A percentile compares a stretch with the other conserved stretches of the same genome.
Conservation (phyloP, 371 early-diverging fungal species). For the Mucor lusitanicus region DNA sequence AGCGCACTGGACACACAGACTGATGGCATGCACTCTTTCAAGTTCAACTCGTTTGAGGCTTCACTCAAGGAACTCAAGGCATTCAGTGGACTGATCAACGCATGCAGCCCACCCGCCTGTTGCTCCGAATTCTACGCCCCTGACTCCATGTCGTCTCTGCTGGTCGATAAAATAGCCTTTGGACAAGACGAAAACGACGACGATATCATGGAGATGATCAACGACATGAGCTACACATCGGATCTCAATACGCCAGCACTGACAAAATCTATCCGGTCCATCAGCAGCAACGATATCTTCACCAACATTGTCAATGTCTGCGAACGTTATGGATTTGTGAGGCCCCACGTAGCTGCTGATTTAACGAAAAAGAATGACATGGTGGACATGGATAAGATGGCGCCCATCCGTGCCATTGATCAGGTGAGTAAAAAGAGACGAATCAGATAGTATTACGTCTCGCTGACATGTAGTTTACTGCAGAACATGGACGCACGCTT, state of each 20-base stretch:
- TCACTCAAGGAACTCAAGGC: slow-evolving; percentile 42
- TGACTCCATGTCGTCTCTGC: slow-evolving; percentile 25
- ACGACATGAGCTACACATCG: slow-evolving; percentile 29
- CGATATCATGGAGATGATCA: slow-evolving; percentile 46
- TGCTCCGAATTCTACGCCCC: slow-evolving; percentile 32
- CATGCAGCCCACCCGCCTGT: slow-evolving; percentile 39
- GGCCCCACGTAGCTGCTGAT: slow-evolving; percentile 22
- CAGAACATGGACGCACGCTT: slow-evolving; percentile 45
- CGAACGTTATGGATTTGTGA: slow-evolving; percentile 33
- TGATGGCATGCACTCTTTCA: not conserved
- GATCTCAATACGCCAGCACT: slow-evolving; percentile 34
- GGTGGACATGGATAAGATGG: slow-evolving; percentile 21
- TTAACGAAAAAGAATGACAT: slow-evolving; percentile 24
- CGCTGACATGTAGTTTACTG: not conserved
- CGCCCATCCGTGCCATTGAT: slow-evolving; percentile 9
- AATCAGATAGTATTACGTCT: too few relatives aligned
- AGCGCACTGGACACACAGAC: too few relatives aligned
- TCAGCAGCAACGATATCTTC: slow-evolving; percentile 38
- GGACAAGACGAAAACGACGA: slow-evolving; percentile 27
- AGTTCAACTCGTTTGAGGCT: slow-evolving; percentile 44
- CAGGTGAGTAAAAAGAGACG: slow-evolving; percentile 13
- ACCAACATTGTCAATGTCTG: slow-evolving; percentile 40
- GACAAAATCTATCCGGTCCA: slow-evolving; percentile 31
- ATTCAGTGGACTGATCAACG: slow-evolving; percentile 50
- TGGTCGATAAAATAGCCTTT: slow-evolving; percentile 28